Percentiles rank a stretch among this genome's conserved stretches.
Evolutionary conservation across 108 stramenopile genomes (phyloP).

Genomic region (Nannochloropsis oceanica): DNA sequence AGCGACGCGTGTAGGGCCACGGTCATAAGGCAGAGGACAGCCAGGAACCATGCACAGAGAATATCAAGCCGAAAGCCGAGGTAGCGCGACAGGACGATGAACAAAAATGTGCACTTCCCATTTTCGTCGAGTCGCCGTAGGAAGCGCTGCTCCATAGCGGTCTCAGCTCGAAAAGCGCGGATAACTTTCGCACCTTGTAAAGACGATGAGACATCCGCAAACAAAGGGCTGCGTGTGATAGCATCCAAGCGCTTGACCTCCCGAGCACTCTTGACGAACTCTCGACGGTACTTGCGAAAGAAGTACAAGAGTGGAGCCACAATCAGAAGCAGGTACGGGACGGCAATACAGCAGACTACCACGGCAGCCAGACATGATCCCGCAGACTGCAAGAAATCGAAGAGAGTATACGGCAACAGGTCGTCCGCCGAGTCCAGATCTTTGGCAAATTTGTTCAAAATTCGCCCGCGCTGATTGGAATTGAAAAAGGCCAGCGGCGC

Average conservation of each 20-base stretch:
- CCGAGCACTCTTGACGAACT: not conserved
- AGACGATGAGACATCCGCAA: conserved; percentile 5
- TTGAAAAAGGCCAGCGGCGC: conserved; percentile 7
- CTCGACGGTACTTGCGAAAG: not conserved
- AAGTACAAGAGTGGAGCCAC: not conserved
- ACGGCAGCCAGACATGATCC: conserved; percentile 3
- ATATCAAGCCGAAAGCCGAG: conserved; percentile 20
- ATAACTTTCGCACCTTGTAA: not conserved
- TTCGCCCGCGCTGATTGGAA: conserved; percentile 20
- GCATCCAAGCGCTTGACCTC: conserved; percentile 17
- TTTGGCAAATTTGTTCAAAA: conserved; percentile 19
- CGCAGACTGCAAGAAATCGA: not conserved
- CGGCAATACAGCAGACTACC: not conserved
- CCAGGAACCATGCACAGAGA: not conserved
- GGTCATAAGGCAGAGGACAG: not conserved
- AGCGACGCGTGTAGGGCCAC: not conserved
- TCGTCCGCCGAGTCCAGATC: conserved; percentile 17
- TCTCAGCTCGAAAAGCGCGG: conserved; percentile 6
- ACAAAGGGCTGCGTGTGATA: conserved; percentile 18
- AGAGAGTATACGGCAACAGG: conserved; percentile 1
- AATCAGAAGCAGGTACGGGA: conserved; percentile 5
- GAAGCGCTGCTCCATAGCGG: not conserved
- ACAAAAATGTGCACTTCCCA: not conserved
- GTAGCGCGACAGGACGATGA: not conserved
- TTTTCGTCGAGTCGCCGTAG: not conserved